A percentile compares a stretch with the other conserved stretches of the same genome.
Conservation (phyloP, 1,139 yeast species). For the Yamadazyma dendronema region DNA sequence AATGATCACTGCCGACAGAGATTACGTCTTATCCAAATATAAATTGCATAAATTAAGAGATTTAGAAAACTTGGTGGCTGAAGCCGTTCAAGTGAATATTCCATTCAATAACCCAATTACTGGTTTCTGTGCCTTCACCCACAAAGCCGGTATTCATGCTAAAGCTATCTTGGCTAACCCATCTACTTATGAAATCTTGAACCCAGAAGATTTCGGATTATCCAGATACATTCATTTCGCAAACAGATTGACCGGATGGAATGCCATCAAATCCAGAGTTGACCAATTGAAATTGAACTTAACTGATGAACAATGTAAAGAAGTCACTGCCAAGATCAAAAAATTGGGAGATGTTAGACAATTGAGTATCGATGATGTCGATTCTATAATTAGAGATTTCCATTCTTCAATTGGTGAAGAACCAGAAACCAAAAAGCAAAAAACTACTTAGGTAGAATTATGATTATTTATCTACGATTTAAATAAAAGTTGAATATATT, state of each 20-base stretch:
- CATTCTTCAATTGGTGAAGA: conserved; percentile 58
- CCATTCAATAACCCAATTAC: conserved; percentile 99
- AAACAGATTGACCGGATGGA: conserved; percentile 98
- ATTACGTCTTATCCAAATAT: conserved; percentile 91
- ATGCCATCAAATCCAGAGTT: conserved; percentile 96
- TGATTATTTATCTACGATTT: conserved; percentile 4
- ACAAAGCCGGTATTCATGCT: conserved; percentile 99
- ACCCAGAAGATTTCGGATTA: conserved; percentile 93
- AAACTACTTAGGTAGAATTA: conserved; percentile 11
- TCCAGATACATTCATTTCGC: conserved; percentile 96
- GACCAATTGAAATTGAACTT: conserved; percentile 91
- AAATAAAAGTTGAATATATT: conserved; percentile 3
- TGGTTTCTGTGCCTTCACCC: conserved; percentile 99
- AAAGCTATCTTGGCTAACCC: conserved; percentile 98
- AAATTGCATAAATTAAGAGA: conserved; percentile 95
- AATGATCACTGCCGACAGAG: conserved; percentile 98
- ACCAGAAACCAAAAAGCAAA: conserved; percentile 39
- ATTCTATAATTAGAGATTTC: conserved; percentile 90
- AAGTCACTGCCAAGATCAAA: conserved; percentile 90
- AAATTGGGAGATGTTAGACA: conserved; percentile 93
- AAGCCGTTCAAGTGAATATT: conserved; percentile 93
- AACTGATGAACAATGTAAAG: conserved; percentile 92
- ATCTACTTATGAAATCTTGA: conserved; percentile 92
- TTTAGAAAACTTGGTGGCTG: conserved; percentile 92
- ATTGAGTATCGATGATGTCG: conserved; percentile 94